Evolutionary conservation across 2,329 filamentous ascomycete species (phyloP).

Genomic region (Biscogniauxia mediterranea): DNA sequence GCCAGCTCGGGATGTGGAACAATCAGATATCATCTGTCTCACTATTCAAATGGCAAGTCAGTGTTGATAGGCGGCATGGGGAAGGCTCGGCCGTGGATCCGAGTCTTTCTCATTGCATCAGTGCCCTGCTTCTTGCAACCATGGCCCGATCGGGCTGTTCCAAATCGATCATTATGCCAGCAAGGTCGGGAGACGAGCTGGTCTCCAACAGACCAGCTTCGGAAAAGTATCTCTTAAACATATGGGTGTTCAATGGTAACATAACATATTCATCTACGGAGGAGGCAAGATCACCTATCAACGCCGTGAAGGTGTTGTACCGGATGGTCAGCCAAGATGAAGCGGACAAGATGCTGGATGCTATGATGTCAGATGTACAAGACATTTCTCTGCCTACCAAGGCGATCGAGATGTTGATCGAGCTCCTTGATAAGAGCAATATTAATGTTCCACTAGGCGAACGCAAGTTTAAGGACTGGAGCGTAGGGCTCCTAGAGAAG

Average conservation of each 20-base stretch:
- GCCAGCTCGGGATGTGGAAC: slow-evolving; percentile 48
- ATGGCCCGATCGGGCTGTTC: slow-evolving; percentile 57
- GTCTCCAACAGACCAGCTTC: not conserved
- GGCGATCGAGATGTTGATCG: slow-evolving; percentile 45
- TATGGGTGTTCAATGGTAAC: slow-evolving; percentile 58
- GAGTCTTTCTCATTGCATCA: slow-evolving; percentile 49
- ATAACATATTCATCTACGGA: slow-evolving; percentile 50
- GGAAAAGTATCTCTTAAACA: slow-evolving; percentile 37
- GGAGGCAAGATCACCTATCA: slow-evolving; percentile 24
- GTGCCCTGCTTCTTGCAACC: slow-evolving; percentile 51
- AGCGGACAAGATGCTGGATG: slow-evolving; percentile 49
- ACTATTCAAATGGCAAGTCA: slow-evolving; percentile 58
- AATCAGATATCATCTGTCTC: slow-evolving; percentile 44
- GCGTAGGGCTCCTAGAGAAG: slow-evolving; percentile 60
- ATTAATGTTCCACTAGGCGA: slow-evolving; percentile 53
- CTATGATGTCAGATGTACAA: slow-evolving; percentile 55
- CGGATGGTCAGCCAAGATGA: slow-evolving; percentile 41
- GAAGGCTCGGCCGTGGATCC: slow-evolving; percentile 29
- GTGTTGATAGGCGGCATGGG: slow-evolving; percentile 35
- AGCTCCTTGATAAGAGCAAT: slow-evolving; percentile 48
- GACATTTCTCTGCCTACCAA: slow-evolving; percentile 54
- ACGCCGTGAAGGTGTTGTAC: slow-evolving; percentile 55
- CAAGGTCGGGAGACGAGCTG: slow-evolving; percentile 18
- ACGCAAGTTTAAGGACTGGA: slow-evolving; percentile 63
- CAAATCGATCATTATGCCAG: slow-evolving; percentile 52